Conservation (phyloP, 2,329 filamentous ascomycete genomes). For the Juglanconis oblonga region DNA sequence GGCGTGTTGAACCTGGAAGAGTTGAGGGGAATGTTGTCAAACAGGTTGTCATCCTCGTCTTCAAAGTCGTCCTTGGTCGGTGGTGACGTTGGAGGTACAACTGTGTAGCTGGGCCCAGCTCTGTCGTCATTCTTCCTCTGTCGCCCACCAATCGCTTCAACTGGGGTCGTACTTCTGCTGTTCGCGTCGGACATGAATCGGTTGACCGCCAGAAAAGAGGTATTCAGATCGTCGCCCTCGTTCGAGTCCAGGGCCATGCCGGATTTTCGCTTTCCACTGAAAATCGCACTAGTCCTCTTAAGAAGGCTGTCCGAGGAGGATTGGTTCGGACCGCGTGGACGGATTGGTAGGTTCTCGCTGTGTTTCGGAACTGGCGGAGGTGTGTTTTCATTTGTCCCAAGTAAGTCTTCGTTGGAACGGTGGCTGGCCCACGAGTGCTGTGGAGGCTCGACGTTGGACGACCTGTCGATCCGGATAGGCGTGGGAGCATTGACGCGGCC, state of each 20-base stretch:
- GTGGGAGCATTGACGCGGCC: conserved; percentile 44
- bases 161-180: conserved; percentile 23
- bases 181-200: conserved; percentile 37
- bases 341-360: conserved; percentile 4
- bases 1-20: conserved; percentile 34
- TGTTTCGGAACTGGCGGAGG: conserved; percentile 39
- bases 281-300: conserved; percentile 27
- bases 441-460: conserved; percentile 42
- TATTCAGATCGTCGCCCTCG: conserved; percentile 50
- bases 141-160: conserved; percentile 22
- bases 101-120: conserved; percentile 23
- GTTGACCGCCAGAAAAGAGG: conserved; percentile 46
- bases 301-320: conserved; percentile 32
- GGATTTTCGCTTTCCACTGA: conserved; percentile 26
- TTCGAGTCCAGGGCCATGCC: conserved; percentile 21
- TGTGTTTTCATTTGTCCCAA: conserved; percentile 35
- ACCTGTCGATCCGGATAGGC: conserved; percentile 46
- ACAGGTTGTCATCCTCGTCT: conserved; percentile 52
- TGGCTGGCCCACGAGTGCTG: conserved; percentile 52
- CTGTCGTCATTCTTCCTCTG: conserved; percentile 42
- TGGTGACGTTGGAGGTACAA: conserved; percentile 30
- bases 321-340: background rate
- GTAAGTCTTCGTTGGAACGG: conserved; percentile 47
- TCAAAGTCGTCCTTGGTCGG: conserved; percentile 30
- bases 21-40: conserved; percentile 40